Percentiles rank a stretch among this genome's conserved stretches.
phyloP scores from a whole-genome alignment of 768 basidiomycete species.

The Baorangia bicolor region DNA sequence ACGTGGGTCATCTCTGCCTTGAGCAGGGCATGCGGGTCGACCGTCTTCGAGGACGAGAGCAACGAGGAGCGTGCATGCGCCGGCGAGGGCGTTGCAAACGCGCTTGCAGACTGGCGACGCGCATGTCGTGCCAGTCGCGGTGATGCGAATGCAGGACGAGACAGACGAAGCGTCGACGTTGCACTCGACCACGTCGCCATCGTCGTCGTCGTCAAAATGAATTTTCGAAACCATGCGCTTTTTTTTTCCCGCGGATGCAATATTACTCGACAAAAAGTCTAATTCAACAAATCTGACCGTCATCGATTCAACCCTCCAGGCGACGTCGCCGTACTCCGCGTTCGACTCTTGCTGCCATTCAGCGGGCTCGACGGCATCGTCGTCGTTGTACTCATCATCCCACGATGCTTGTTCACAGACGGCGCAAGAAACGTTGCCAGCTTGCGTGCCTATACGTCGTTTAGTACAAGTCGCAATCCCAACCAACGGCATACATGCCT shows the following conservation, averaged over 20 bases:
- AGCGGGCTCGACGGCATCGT: neutral
- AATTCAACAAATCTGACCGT: neutral
- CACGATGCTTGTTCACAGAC: conserved; percentile 39
- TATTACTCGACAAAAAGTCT: neutral
- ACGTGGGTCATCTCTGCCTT: conserved; percentile 71
- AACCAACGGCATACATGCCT: conserved; percentile 43
- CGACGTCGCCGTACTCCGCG: conserved; percentile 29
- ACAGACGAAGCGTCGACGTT: conserved; percentile 16
- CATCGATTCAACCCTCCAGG: conserved; percentile 22
- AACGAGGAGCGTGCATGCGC: conserved; percentile 16
- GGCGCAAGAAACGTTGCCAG: conserved; percentile 34
- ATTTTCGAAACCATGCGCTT: neutral
- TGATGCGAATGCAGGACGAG: conserved; percentile 2
- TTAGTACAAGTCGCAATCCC: neutral
- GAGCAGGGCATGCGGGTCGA: conserved; percentile 71
- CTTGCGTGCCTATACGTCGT: conserved; percentile 28
- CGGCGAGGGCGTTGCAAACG: conserved; percentile 35
- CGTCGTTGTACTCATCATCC: conserved; percentile 18
- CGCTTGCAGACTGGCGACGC: conserved; percentile 41
- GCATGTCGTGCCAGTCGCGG: conserved; percentile 15
- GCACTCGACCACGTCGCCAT: conserved; percentile 22
- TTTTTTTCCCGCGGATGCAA: conserved; percentile 28
- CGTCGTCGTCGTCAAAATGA: conserved; percentile 10
- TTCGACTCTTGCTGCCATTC: conserved; percentile 26
- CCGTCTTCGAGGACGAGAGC: conserved; percentile 19